phyloP scores from a whole-genome alignment of 2,329 filamentous ascomycete species.

The Nigrograna mackinnonii region DNA sequence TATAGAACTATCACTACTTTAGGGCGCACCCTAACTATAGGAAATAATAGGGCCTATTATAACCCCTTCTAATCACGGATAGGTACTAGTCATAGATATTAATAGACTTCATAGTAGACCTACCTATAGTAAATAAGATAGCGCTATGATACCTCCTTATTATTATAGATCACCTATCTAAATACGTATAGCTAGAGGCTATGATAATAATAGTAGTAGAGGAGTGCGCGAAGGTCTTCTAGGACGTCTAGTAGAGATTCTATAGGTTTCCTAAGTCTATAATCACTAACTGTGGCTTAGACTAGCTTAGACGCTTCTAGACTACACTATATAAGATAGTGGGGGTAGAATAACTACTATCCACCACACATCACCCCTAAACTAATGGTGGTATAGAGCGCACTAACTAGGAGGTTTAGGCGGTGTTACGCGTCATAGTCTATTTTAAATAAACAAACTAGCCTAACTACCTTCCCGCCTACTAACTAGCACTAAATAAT shows the following conservation, averaged over 20 bases:
- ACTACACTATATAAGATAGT: constrained; percentile 5
- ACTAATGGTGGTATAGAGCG: constrained; percentile 6
- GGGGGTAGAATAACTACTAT: constrained; percentile 4
- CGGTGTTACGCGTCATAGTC: constrained; percentile 4
- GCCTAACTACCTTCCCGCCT: constrained; percentile 5
- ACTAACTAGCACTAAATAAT: constrained; percentile 9
- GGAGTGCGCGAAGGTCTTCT: constrained; percentile 5
- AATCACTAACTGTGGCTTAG: constrained; percentile 5
- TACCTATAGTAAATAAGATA: neutral
- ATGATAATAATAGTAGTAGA: constrained; percentile 2
- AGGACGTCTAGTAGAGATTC: constrained; percentile 7
- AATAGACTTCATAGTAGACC: constrained; percentile 3
- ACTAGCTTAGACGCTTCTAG: constrained; percentile 6
- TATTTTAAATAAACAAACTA: constrained; percentile 3
- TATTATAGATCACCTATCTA: constrained; percentile 5
- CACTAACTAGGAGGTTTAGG: constrained; percentile 7
- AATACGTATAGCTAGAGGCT: constrained; percentile 4
- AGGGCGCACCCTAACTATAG: constrained; percentile 2
- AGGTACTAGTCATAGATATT: constrained; percentile 7
- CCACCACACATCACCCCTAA: constrained; percentile 4
- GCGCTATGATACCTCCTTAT: constrained; percentile 4
- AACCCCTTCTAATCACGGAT: constrained; percentile 5
- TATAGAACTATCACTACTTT: constrained; percentile 8
- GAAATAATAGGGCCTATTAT: constrained; percentile 2
- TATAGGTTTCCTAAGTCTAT: constrained; percentile 4